A percentile compares a stretch with the other conserved stretches of the same genome.
These are phyloP conservation scores for Diaporthe aspalathi DNA, from an alignment of 2,329 filamentous ascomycete species.

Conservation along the genomic window DNA sequence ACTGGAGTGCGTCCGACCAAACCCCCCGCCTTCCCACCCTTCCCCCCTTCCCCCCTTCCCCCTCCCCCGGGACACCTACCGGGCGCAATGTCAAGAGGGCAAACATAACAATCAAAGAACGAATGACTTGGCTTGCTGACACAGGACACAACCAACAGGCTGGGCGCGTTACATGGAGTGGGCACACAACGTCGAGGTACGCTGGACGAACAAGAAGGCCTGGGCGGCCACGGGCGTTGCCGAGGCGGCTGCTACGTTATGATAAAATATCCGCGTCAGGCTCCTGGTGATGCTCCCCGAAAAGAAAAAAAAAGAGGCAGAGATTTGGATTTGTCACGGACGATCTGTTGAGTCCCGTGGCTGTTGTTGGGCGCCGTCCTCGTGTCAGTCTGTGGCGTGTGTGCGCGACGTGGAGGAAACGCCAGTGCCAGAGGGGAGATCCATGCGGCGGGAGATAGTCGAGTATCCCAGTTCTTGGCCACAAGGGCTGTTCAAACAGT, in stretches of 20 bases:
- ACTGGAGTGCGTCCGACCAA: slow-evolving; percentile 95
- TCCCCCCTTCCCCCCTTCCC: too few relatives aligned
- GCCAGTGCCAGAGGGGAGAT: neutral
- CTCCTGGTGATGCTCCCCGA: neutral
- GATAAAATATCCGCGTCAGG: slow-evolving; percentile 39
- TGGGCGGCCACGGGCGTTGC: slow-evolving; percentile 73
- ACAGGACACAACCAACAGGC: slow-evolving; percentile 61
- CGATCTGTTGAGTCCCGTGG: too few relatives aligned
- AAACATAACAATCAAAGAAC: neutral
- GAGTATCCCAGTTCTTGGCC: neutral
- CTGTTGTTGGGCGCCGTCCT: neutral
- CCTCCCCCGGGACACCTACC: too few relatives aligned
- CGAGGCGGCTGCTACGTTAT: slow-evolving; percentile 69
- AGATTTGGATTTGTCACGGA: neutral
- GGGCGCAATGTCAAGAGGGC: neutral
- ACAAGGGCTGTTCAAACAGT: neutral
- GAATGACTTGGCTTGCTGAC: slow-evolving; percentile 33
- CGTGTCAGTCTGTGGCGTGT: too few relatives aligned
- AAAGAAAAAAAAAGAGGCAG: neutral
- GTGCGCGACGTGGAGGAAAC: neutral
- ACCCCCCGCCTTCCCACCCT: too few relatives aligned
- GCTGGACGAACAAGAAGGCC: slow-evolving; percentile 69
- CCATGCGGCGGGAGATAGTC: neutral
- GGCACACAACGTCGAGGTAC: slow-evolving; percentile 84
- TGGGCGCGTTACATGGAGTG: slow-evolving; percentile 96